Evolutionary conservation across 306 rosid genomes (phyloP), one percentile per base, ranked within the genome.

Genomic region (Vigna radiata): DNA sequence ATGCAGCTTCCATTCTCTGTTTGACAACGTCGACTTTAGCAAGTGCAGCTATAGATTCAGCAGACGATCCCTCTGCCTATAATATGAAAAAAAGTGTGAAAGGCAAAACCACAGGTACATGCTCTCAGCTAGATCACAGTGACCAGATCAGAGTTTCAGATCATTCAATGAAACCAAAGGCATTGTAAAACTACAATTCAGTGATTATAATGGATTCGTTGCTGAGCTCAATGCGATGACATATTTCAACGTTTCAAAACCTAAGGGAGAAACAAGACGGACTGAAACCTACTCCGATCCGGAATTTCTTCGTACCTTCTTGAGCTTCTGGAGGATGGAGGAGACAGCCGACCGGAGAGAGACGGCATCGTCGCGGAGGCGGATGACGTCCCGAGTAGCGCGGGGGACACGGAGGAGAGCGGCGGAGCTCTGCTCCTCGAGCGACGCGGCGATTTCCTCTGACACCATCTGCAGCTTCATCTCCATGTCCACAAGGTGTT

Each of bases 1-100:
- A 92, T 2, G 98, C 99, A 76, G 97, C 93, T 87, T 96, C 99
- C 99, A 96, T 96, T 59, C 99, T 91, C 89, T 96, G 99, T 91
- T 96, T 96, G 53, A 96, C 98, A 12, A 86, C 83, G 70, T 96
- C 99, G 0, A 92, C 97, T 85, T 88, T 92, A 41, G 99, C 97
- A 50, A 96, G 93, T 25, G 99, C 98, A 18, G 97, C 87, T 79
- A 96, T 91, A 55, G 98, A 96, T 83, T 96, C 99, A 50, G 99
- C 94, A 2, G 99, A 92, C 18, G 92, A 89, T 74, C 99, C 99
- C 88, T 96, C 99, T 8, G 99, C 99, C 99, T 96, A 80, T 13
- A 46, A 37, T 52, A 68, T 27, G 52, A 60, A 19, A 25, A 36
- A 29, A 23, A 56, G n/a, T 15, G 64, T 72, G 46, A 41, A 41